These are phyloP conservation scores for Penicillium palitans DNA, from an alignment of 2,329 filamentous ascomycete genomes.

Conservation along the genomic window DNA sequence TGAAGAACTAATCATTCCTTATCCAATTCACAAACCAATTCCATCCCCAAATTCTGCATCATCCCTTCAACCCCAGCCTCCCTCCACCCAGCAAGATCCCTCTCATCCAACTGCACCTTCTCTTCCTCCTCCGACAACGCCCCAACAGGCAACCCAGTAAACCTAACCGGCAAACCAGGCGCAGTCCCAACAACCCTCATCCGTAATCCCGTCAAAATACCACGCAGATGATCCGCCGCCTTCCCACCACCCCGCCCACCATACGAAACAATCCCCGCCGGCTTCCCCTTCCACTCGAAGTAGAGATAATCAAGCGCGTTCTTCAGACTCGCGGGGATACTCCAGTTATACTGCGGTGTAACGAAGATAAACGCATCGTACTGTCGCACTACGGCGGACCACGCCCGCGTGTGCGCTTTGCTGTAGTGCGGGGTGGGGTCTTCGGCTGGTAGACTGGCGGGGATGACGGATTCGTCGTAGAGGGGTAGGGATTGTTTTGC, in stretches of 20 bases:
- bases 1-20: slow-evolving; percentile 3
- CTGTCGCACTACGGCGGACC: slow-evolving; percentile 38
- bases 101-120: slow-evolving; percentile 19
- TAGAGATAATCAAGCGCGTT: slow-evolving; percentile 64
- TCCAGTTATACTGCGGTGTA: slow-evolving; percentile 56
- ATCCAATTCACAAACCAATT: slow-evolving; percentile 28
- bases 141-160: slow-evolving; percentile 24
- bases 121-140: slow-evolving; percentile 28
- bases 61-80: slow-evolving; percentile 23
- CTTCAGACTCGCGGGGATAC: slow-evolving; percentile 56
- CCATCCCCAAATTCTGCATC: slow-evolving; percentile 30
- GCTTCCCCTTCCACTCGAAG: slow-evolving; percentile 60
- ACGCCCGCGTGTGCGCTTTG: slow-evolving; percentile 39
- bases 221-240: slow-evolving; percentile 37
- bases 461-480: slow-evolving; percentile 43
- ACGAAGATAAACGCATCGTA: slow-evolving; percentile 46
- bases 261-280: slow-evolving; percentile 56
- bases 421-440: slow-evolving; percentile 35
- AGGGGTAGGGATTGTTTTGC: slow-evolving; percentile 36
- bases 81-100: slow-evolving; percentile 26
- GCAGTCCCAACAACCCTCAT: slow-evolving; percentile 37
- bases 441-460: slow-evolving; percentile 33
- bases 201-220: slow-evolving; percentile 36
- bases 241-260: slow-evolving; percentile 49
- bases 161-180: slow-evolving; percentile 32